These are phyloP conservation scores for Nidula microcarpa DNA, from an alignment of 768 basidiomycete genomes.

Conservation along the genomic window DNA sequence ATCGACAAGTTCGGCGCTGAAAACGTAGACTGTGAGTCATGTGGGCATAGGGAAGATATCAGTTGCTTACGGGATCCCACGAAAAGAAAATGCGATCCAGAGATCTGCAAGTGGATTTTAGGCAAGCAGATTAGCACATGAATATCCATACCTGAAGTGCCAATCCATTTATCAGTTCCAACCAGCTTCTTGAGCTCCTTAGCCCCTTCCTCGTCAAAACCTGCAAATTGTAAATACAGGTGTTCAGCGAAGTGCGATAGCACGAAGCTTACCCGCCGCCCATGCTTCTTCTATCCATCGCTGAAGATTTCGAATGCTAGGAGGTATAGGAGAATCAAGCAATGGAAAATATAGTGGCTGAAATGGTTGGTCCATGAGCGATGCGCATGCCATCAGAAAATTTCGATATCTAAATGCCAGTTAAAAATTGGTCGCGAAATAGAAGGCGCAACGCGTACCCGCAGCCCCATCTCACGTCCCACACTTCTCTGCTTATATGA, in stretches of 20 bases:
- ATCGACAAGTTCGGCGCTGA: slow-evolving; percentile 62
- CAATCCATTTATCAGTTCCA: slow-evolving; percentile 73
- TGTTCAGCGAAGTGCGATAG: slow-evolving; percentile 8
- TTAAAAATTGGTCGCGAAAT: slow-evolving; percentile 1
- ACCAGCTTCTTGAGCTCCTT: slow-evolving; percentile 50
- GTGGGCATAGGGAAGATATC: not conserved
- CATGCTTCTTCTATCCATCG: slow-evolving; percentile 81
- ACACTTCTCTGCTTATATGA: slow-evolving; percentile 52
- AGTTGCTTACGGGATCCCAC: slow-evolving; percentile 74
- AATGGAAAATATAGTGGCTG: slow-evolving; percentile 63
- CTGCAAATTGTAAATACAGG: slow-evolving; percentile 26
- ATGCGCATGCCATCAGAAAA: slow-evolving; percentile 74
- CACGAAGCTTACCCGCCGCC: slow-evolving; percentile 45
- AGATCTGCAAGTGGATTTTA: slow-evolving; percentile 44
- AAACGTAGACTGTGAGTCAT: not conserved
- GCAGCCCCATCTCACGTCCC: slow-evolving; percentile 73
- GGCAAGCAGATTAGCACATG: not conserved
- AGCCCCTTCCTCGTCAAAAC: slow-evolving; percentile 73
- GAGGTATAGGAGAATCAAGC: slow-evolving; percentile 53
- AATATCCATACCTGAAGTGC: slow-evolving; percentile 60
- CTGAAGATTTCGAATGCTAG: slow-evolving; percentile 75
- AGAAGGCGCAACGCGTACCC: slow-evolving; percentile 37
- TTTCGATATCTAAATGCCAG: slow-evolving; percentile 64
- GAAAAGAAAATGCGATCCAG: slow-evolving; percentile 72
- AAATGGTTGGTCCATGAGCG: slow-evolving; percentile 61